Conservation (phyloP, 306 rosid species). For the Prunus padus region DNA sequence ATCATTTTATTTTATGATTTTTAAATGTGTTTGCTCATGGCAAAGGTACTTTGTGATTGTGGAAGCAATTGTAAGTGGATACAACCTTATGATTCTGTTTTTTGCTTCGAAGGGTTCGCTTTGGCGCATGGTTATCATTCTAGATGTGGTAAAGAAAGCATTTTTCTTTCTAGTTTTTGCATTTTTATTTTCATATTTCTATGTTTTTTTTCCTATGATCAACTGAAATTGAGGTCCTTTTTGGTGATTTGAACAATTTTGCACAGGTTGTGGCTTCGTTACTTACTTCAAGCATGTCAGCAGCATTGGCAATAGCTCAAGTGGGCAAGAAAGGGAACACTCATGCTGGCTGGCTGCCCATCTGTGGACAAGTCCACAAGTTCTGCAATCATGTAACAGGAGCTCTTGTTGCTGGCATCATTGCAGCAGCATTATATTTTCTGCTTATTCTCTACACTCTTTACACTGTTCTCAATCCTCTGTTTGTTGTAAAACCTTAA, state of each 20-base stretch:
- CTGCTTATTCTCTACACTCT: slow-evolving; percentile 26
- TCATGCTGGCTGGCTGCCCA: slow-evolving; percentile 57
- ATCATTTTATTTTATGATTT: neutral
- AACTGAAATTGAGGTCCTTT: too few relatives aligned
- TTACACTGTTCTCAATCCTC: slow-evolving; percentile 21
- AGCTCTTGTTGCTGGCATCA: slow-evolving; percentile 32
- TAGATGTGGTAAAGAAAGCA: slow-evolving; percentile 24
- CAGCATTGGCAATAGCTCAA: slow-evolving; percentile 46
- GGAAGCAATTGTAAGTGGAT: slow-evolving; percentile 33
- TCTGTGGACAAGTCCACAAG: slow-evolving; percentile 59
- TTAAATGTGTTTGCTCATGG: neutral
- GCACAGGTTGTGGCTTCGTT: slow-evolving; percentile 38
- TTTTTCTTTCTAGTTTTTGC: neutral
- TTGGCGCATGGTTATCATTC: slow-evolving; percentile 21
- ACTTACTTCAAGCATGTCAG: slow-evolving; percentile 49
- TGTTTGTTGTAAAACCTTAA: neutral
- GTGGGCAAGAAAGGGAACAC: slow-evolving; percentile 62
- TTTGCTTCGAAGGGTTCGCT: slow-evolving; percentile 18
- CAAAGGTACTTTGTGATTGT: slow-evolving; percentile 32
- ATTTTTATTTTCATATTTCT: neutral
- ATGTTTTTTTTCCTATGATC: neutral
- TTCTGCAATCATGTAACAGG: slow-evolving; percentile 46
- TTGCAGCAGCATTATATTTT: slow-evolving; percentile 33
- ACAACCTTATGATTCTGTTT: slow-evolving; percentile 27
- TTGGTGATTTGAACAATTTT: too few relatives aligned